Conservation (phyloP, 768 basidiomycete genomes). For the Russula compacta region DNA sequence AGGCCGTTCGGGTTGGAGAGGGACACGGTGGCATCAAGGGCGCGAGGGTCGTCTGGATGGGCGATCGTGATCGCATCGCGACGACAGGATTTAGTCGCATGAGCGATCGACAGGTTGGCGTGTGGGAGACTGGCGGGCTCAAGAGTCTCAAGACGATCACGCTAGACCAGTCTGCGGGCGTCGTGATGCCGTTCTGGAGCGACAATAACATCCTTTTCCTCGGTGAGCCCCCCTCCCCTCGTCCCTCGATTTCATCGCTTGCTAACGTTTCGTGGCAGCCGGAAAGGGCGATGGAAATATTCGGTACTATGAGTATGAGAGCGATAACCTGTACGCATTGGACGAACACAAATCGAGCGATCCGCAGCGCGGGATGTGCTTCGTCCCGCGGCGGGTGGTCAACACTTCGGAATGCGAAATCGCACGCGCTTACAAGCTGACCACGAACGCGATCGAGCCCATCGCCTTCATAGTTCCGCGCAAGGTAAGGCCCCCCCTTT, state of each 20-base stretch:
- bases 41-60: slow-evolving; percentile 83
- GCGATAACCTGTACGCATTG: slow-evolving; percentile 65
- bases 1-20: slow-evolving; percentile 75
- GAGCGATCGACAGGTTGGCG: slow-evolving; percentile 82
- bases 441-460: slow-evolving; percentile 67
- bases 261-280: not conserved
- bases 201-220: slow-evolving; percentile 90
- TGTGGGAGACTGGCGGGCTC: slow-evolving; percentile 84
- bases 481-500: slow-evolving; percentile 43
- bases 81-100: slow-evolving; percentile 97
- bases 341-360: slow-evolving; percentile 84
- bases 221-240: slow-evolving; percentile 32
- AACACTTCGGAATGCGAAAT: slow-evolving; percentile 91
- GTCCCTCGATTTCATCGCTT: not conserved
- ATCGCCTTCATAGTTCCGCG: slow-evolving; percentile 94
- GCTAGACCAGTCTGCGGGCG: slow-evolving; percentile 87
- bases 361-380: slow-evolving; percentile 95
- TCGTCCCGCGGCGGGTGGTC: slow-evolving; percentile 87
- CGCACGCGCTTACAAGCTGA: slow-evolving; percentile 86
- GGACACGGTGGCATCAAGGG: slow-evolving; percentile 94
- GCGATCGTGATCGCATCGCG: slow-evolving; percentile 76
- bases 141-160: slow-evolving; percentile 65
- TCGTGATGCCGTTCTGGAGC: slow-evolving; percentile 96
- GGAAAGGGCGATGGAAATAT: slow-evolving; percentile 78
- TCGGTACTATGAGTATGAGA: slow-evolving; percentile 94